phyloP scores from a whole-genome alignment of 2,329 filamentous ascomycete species.

The Fusarium sp. region DNA sequence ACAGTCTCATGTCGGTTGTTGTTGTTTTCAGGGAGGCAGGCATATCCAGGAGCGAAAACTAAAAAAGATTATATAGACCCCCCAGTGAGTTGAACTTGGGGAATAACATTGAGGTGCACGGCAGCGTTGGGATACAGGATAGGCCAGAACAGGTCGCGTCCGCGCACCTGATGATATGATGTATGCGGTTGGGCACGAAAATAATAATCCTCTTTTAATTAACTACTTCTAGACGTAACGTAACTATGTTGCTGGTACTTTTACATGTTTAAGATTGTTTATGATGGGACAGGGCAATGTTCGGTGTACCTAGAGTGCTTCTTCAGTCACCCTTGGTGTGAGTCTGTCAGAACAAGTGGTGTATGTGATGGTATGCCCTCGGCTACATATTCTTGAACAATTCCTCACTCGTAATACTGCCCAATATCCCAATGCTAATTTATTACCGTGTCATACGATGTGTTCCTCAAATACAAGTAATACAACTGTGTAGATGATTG shows the following conservation, averaged over 20 bases:
- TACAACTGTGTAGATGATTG: too few relatives aligned
- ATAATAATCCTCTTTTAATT: constrained; percentile 20
- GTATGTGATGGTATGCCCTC: too few relatives aligned
- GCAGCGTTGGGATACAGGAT: constrained; percentile 4
- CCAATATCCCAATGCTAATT: too few relatives aligned
- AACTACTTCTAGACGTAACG: neutral
- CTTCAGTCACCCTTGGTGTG: too few relatives aligned
- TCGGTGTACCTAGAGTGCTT: neutral
- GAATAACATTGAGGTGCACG: constrained; percentile 1
- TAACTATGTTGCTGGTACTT: too few relatives aligned
- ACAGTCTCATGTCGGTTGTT: constrained; percentile 6
- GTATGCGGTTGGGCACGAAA: constrained; percentile 15
- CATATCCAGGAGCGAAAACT: neutral
- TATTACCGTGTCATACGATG: too few relatives aligned
- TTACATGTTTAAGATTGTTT: too few relatives aligned
- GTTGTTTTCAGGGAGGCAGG: neutral
- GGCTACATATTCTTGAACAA: too few relatives aligned
- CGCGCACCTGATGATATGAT: constrained; percentile 26
- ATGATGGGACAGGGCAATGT: too few relatives aligned
- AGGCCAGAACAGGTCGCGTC: neutral
- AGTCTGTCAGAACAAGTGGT: too few relatives aligned
- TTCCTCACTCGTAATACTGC: too few relatives aligned
- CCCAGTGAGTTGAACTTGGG: constrained; percentile 4
- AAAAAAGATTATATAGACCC: constrained; percentile 24
- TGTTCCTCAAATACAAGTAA: too few relatives aligned